Percentiles rank a stretch among this genome's conserved stretches.
Conservation (phyloP, 768 basidiomycete species). For the Dacryopinax primogenitus region DNA sequence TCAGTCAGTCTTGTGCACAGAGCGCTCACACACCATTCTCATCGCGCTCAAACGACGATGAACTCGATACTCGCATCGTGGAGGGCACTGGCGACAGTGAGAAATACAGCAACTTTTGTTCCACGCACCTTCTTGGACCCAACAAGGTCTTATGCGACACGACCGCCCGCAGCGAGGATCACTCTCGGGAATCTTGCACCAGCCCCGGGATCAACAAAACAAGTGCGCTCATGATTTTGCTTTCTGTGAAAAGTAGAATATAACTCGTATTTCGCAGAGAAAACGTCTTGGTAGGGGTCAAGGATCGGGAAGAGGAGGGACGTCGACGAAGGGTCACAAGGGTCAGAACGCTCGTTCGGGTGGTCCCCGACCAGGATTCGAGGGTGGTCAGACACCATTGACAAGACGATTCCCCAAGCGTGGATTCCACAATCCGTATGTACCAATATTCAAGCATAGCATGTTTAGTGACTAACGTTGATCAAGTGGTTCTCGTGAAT, state of each 20-base stretch:
- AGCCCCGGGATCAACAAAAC: not conserved
- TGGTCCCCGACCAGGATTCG: conserved; percentile 69
- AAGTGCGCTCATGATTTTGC: not conserved
- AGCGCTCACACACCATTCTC: not conserved
- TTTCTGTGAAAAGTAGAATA: not conserved
- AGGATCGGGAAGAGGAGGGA: conserved; percentile 81
- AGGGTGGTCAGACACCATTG: conserved; percentile 94
- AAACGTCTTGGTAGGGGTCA: conserved; percentile 92
- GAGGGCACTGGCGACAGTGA: not conserved
- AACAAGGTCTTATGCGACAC: not conserved
- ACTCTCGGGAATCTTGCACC: not conserved
- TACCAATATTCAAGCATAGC: conserved; percentile 15
- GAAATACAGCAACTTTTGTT: not conserved
- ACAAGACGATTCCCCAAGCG: conserved; percentile 83
- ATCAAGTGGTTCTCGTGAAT: conserved; percentile 56
- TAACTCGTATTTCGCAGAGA: conserved; percentile 45
- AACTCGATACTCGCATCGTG: not conserved
- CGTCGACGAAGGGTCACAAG: conserved; percentile 86
- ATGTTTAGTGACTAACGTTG: not conserved
- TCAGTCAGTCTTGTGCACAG: not conserved
- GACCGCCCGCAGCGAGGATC: not conserved
- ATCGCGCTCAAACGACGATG: not conserved
- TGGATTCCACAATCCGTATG: conserved; percentile 87
- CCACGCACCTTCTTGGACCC: not conserved
- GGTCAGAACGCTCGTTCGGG: conserved; percentile 89